phyloP scores from a whole-genome alignment of 306 rosid species.

The Dalbergia cultrata region DNA sequence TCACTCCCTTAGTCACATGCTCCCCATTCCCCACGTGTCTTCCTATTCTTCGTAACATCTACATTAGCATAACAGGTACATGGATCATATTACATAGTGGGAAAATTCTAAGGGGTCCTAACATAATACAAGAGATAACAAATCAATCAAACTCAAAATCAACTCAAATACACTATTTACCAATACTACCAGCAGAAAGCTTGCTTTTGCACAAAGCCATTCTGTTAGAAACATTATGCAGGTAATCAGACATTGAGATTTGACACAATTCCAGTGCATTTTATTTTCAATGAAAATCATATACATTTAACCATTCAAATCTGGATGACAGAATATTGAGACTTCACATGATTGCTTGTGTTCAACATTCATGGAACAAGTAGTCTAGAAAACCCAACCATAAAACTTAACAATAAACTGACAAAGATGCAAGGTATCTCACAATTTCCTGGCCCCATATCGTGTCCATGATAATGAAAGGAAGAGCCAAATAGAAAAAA shows the following conservation, averaged over 20 bases:
- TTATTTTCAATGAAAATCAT: background rate
- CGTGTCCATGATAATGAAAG: conserved; percentile 74
- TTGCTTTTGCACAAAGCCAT: background rate
- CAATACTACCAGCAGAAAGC: background rate
- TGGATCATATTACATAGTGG: too few relatives aligned
- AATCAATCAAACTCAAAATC: too few relatives aligned
- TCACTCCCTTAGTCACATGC: too few relatives aligned
- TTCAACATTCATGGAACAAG: conserved; percentile 32
- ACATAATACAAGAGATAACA: too few relatives aligned
- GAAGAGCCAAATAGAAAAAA: conserved; percentile 70
- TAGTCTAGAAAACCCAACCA: conserved; percentile 32
- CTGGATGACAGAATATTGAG: background rate
- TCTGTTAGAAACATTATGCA: conserved; percentile 33
- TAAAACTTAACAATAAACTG: conserved; percentile 29
- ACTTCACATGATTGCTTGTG: conserved; percentile 4
- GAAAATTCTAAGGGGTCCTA: too few relatives aligned
- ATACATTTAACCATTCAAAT: conserved; percentile 1
- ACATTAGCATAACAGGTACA: too few relatives aligned
- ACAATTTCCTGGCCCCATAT: conserved; percentile 71
- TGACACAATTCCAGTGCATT: conserved; percentile 9
- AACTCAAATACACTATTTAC: background rate
- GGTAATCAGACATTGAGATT: background rate
- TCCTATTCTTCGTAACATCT: too few relatives aligned
- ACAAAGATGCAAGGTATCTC: conserved; percentile 55
- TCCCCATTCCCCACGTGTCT: too few relatives aligned